Conservation (phyloP, 441 rosid genomes). For the Lepidium campestre region DNA sequence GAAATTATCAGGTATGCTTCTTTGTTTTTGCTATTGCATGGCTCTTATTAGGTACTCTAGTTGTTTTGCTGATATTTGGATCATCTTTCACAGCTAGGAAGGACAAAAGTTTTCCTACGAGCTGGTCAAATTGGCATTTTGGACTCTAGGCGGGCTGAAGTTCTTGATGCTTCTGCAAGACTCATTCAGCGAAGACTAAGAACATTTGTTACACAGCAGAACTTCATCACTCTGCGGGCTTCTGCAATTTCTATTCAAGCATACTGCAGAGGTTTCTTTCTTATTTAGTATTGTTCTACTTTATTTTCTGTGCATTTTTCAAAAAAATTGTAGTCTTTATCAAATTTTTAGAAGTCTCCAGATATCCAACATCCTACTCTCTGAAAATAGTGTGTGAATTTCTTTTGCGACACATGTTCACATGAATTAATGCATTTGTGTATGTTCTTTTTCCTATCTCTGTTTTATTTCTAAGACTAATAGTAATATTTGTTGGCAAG, state of each 20-base stretch:
- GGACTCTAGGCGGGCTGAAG: slow-evolving; percentile 81
- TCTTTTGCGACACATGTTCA: slow-evolving; percentile 2
- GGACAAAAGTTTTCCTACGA: slow-evolving; percentile 90
- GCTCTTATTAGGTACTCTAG: slow-evolving; percentile 6
- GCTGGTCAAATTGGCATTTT: slow-evolving; percentile 96
- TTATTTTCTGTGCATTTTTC: slow-evolving; percentile 4
- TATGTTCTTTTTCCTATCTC: not conserved
- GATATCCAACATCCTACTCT: not conserved
- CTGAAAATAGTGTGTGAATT: not conserved
- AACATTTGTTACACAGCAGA: slow-evolving; percentile 54
- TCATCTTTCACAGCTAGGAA: slow-evolving; percentile 63
- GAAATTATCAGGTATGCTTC: slow-evolving; percentile 79
- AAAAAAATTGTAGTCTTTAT: not conserved
- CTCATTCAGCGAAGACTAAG: slow-evolving; percentile 60
- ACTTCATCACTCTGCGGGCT: slow-evolving; percentile 46
- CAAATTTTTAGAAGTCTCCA: not conserved
- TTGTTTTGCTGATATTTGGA: slow-evolving; percentile 12
- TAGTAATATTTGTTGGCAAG: slow-evolving; percentile 37
- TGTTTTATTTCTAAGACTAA: slow-evolving; percentile 26
- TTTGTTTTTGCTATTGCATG: not conserved
- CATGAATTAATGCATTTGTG: not conserved
- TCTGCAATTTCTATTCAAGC: slow-evolving; percentile 79
- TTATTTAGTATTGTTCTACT: slow-evolving; percentile 12
- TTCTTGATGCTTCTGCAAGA: slow-evolving; percentile 80
- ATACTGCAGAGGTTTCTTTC: slow-evolving; percentile 72